Evolutionary conservation across 2,329 filamentous ascomycete species (phyloP).

Genomic region (Botryotinia globosa): DNA sequence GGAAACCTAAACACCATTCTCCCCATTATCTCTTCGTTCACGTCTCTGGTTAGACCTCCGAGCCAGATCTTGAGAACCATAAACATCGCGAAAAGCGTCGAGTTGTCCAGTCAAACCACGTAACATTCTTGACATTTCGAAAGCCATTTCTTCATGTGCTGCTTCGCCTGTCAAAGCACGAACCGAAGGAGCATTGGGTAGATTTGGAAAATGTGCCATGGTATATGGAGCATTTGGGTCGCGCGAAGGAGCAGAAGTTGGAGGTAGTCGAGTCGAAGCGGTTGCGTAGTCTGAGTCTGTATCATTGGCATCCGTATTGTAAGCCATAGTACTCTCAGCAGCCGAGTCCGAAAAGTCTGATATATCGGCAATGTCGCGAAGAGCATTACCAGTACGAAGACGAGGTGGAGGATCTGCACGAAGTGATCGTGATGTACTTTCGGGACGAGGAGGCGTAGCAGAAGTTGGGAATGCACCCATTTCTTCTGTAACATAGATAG

Average conservation of each 20-base stretch:
- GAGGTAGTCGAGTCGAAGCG: constrained; percentile 25
- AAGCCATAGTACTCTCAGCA: constrained; percentile 24
- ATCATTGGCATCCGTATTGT: constrained; percentile 23
- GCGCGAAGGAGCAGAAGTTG: neutral
- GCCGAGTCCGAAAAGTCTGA: constrained; percentile 38
- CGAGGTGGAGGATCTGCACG: constrained; percentile 32
- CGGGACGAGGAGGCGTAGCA: constrained; percentile 39
- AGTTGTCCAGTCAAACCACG: constrained; percentile 31
- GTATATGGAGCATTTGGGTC: constrained; percentile 21
- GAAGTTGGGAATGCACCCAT: constrained; percentile 45
- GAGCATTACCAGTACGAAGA: constrained; percentile 25
- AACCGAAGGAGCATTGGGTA: constrained; percentile 32
- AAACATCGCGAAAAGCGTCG: constrained; percentile 32
- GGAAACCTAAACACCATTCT: constrained; percentile 9
- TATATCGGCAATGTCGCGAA: constrained; percentile 33
- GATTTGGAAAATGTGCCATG: constrained; percentile 28
- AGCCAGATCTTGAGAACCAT: constrained; percentile 24
- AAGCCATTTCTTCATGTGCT: constrained; percentile 30
- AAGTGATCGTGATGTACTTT: neutral
- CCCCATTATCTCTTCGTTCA: constrained; percentile 17
- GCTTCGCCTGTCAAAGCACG: constrained; percentile 32
- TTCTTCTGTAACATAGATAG: constrained; percentile 59
- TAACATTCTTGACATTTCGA: constrained; percentile 32
- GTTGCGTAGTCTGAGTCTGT: constrained; percentile 27
- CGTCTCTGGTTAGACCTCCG: constrained; percentile 13